These are phyloP conservation scores for Nicotiana rustica DNA, from an alignment of 305 asterid genomes.

Conservation along the genomic window DNA sequence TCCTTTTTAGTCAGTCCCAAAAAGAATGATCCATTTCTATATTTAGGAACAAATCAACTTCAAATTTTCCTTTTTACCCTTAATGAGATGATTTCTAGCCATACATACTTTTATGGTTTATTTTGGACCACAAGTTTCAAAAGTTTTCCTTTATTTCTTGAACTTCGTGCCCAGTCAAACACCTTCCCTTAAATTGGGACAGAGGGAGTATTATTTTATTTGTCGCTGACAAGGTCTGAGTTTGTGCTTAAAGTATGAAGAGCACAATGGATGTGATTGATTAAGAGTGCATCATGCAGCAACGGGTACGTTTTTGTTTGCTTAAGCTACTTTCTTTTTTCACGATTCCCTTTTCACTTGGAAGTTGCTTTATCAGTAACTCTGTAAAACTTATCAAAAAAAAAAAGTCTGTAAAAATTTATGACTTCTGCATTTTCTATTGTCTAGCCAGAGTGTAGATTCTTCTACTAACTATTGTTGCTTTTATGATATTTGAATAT, in stretches of 20 bases:
- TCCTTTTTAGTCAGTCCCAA: too few species aligned
- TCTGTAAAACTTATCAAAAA: not conserved
- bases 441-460: not conserved
- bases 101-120: too few species aligned
- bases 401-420: not conserved
- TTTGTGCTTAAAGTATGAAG: not conserved
- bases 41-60: too few species aligned
- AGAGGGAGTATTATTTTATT: not conserved
- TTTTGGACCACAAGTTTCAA: too few species aligned
- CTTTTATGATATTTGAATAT: not conserved
- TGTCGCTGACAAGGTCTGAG: not conserved
- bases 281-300: not conserved
- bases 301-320: slow-evolving; percentile 8
- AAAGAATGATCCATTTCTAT: too few species aligned
- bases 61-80: too few species aligned
- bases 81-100: too few species aligned
- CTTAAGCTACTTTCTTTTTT: not conserved
- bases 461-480: slow-evolving; percentile 5
- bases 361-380: slow-evolving; percentile 4
- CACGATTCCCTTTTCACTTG: slow-evolving; percentile 2
- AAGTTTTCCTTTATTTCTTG: too few species aligned
- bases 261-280: slow-evolving; percentile 20
- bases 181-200: too few species aligned
- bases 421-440: not conserved
- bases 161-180: too few species aligned